These are phyloP conservation scores for Syzygium jambos DNA, from an alignment of 345 rosid genomes.

Conservation along the genomic window DNA sequence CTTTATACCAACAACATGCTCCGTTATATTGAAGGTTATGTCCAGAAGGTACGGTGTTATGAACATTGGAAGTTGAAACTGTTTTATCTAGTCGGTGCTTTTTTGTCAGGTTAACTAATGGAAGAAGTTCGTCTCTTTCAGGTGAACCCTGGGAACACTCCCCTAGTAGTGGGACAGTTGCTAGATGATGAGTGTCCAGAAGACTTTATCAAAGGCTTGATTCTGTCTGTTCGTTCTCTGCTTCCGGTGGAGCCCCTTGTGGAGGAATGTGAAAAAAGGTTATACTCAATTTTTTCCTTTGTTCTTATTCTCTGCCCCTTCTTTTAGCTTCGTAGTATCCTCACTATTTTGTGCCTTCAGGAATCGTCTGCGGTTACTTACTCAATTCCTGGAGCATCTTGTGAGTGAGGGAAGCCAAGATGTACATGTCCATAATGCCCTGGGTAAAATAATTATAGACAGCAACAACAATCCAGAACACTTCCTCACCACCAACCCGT, in stretches of 20 bases:
- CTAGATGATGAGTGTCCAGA: conserved; percentile 99
- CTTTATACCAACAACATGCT: conserved; percentile 87
- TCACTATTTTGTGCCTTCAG: conserved; percentile 34
- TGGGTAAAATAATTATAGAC: conserved; percentile 98
- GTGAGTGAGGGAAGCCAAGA: conserved; percentile 99
- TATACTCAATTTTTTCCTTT: conserved; percentile 19
- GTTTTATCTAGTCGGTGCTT: background rate
- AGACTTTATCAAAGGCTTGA: conserved; percentile 96
- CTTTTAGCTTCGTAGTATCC: conserved; percentile 1
- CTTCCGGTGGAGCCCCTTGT: conserved; percentile 52
- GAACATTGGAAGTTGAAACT: background rate
- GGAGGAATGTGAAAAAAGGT: conserved; percentile 56
- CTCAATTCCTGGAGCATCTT: conserved; percentile 98
- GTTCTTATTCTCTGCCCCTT: conserved; percentile 14
- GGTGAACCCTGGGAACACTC: conserved; percentile 99
- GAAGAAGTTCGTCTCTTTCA: conserved; percentile 39
- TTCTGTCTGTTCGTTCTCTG: conserved; percentile 67
- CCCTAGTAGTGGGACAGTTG: conserved; percentile 75
- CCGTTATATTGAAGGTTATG: conserved; percentile 98
- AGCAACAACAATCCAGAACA: conserved; percentile 99
- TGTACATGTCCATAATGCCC: conserved; percentile 97
- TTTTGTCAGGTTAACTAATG: conserved; percentile 8
- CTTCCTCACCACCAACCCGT: conserved; percentile 97
- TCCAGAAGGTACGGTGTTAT: conserved; percentile 68
- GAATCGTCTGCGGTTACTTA: conserved; percentile 97